Percentiles rank a stretch among this genome's conserved stretches.
Evolutionary conservation across 2,329 filamentous ascomycete species (phyloP).

Genomic region (Hymenoscyphus fructigenus): DNA sequence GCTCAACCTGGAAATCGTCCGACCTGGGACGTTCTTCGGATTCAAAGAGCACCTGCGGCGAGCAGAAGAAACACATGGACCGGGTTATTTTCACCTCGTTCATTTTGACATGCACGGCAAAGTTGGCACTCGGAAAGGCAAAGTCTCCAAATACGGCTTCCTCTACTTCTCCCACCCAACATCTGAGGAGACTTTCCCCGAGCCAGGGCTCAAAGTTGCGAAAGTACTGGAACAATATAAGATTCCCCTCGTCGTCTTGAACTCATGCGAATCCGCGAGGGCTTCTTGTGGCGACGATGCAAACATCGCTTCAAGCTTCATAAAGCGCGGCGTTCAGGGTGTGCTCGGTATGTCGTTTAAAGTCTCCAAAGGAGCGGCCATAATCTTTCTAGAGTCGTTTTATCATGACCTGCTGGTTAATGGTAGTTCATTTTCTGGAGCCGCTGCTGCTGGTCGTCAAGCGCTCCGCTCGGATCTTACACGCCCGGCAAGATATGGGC

Average conservation of each 20-base stretch:
- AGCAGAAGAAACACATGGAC: neutral
- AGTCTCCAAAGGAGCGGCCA: neutral
- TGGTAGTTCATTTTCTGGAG: neutral
- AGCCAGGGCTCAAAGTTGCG: neutral
- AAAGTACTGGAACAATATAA: slow-evolving; percentile 7
- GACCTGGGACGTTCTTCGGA: slow-evolving; percentile 13
- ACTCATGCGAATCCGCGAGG: slow-evolving; percentile 14
- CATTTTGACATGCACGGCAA: slow-evolving; percentile 16
- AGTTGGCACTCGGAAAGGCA: neutral
- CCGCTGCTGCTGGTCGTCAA: neutral
- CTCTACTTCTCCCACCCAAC: slow-evolving; percentile 2
- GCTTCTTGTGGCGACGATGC: slow-evolving; percentile 11
- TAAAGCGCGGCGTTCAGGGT: slow-evolving; percentile 8
- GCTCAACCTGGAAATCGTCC: slow-evolving; percentile 14
- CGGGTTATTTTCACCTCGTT: slow-evolving; percentile 16
- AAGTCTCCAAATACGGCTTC: neutral
- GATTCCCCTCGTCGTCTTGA: slow-evolving; percentile 13
- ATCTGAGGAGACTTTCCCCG: neutral
- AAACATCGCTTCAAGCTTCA: slow-evolving; percentile 10
- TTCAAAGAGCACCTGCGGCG: slow-evolving; percentile 10
- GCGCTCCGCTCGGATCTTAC: neutral
- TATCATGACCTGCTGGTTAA: slow-evolving; percentile 4
- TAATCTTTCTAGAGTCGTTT: slow-evolving; percentile 4
- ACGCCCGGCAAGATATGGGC: slow-evolving; percentile 2
- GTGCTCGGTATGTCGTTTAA: slow-evolving; percentile 12